phyloP scores from a whole-genome alignment of 768 basidiomycete genomes.

The Neoboletus brunneissimus region DNA sequence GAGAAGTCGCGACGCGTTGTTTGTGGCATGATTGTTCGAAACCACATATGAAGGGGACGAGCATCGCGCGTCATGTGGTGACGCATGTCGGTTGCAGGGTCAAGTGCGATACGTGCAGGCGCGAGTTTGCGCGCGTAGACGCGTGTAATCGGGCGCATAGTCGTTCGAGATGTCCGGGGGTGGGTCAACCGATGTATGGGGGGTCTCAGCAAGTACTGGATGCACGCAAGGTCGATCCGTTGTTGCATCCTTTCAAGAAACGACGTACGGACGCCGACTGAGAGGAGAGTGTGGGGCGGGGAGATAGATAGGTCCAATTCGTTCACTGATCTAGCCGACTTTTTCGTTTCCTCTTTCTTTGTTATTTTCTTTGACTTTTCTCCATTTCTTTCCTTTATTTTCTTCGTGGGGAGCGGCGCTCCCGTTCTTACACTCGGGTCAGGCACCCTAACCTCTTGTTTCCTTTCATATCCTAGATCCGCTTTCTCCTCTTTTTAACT shows the following conservation, averaged over 20 bases:
- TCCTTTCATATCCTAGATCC: not conserved
- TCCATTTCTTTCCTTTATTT: not conserved
- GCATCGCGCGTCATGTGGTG: conserved; percentile 33
- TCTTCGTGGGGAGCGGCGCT: not conserved
- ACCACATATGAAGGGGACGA: conserved; percentile 32
- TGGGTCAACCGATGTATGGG: conserved; percentile 31
- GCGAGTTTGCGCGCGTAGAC: conserved; percentile 34
- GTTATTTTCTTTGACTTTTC: not conserved
- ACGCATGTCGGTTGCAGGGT: conserved; percentile 32
- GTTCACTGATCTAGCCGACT: conserved; percentile 1
- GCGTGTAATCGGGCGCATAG: conserved; percentile 35
- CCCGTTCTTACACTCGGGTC: not conserved
- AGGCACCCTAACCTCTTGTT: not conserved
- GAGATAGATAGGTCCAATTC: not conserved
- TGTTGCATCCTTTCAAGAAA: conserved; percentile 27
- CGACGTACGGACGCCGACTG: conserved; percentile 30
- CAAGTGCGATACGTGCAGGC: conserved; percentile 30
- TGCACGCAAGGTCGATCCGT: conserved; percentile 25
- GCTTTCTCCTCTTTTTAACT: conserved; percentile 7
- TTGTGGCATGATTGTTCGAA: conserved; percentile 30
- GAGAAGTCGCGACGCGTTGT: conserved; percentile 31
- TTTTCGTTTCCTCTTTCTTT: not conserved
- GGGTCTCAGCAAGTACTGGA: conserved; percentile 28
- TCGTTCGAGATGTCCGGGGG: conserved; percentile 31
- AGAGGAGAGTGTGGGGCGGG: not conserved